Conservation (phyloP, 2,329 filamentous ascomycete species). For the Penicillium sp. region DNA sequence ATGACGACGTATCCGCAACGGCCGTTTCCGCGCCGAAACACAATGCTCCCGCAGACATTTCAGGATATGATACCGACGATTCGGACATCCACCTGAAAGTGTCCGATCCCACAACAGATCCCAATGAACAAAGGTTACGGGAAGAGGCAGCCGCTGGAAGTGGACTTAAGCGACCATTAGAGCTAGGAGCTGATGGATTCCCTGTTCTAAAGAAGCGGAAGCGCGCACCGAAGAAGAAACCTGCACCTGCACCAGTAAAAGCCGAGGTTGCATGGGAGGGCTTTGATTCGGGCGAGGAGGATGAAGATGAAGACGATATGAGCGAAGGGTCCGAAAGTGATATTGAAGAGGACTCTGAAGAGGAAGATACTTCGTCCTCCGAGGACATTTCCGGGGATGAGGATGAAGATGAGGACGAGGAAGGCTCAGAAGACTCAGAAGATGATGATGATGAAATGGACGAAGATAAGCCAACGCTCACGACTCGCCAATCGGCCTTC, state of each 20-base stretch:
- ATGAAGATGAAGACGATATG: slow-evolving; percentile 22
- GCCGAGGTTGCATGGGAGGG: slow-evolving; percentile 47
- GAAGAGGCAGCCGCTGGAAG: slow-evolving; percentile 53
- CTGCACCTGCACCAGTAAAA: slow-evolving; percentile 29
- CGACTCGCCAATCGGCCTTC: slow-evolving; percentile 64
- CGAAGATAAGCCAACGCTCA: slow-evolving; percentile 22
- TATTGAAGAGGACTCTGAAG: slow-evolving; percentile 31
- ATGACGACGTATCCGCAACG: slow-evolving; percentile 41
- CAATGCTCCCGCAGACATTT: slow-evolving; percentile 30
- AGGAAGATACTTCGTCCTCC: slow-evolving; percentile 16
- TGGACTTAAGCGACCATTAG: slow-evolving; percentile 82
- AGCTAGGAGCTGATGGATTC: slow-evolving; percentile 72
- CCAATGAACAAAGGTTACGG: slow-evolving; percentile 50
- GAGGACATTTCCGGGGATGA: slow-evolving; percentile 8
- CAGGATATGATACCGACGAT: slow-evolving; percentile 36
- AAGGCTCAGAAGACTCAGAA: slow-evolving; percentile 22
- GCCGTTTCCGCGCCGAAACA: slow-evolving; percentile 19
- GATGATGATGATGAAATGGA: slow-evolving; percentile 24
- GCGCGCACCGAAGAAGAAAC: slow-evolving; percentile 55
- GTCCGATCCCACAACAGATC: slow-evolving; percentile 19
- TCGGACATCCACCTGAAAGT: slow-evolving; percentile 30
- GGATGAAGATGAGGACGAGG: slow-evolving; percentile 21
- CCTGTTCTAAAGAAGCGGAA: slow-evolving; percentile 83
- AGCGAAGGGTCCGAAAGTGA: slow-evolving; percentile 27
- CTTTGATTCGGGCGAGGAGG: slow-evolving; percentile 45